These are phyloP conservation scores for Candida palmyrensis DNA, from an alignment of 805 yeast species.

Conservation along the genomic window DNA sequence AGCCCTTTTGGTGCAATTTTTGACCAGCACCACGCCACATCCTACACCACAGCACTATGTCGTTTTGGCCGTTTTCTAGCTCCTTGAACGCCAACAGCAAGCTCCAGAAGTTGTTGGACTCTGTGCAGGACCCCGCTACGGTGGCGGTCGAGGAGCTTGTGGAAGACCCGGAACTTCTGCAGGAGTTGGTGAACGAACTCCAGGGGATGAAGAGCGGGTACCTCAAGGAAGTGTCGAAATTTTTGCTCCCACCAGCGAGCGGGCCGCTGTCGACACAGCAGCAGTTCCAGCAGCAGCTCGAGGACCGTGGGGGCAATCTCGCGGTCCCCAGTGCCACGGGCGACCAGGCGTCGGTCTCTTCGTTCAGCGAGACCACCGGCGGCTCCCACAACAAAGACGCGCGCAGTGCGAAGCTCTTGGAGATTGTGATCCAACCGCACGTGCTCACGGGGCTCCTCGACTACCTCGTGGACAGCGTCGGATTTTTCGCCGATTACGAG, in stretches of 20 bases:
- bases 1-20: background rate
- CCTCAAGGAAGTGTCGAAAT: constrained; percentile 20
- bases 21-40: too few relatives aligned
- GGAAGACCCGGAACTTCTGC: constrained; percentile 28
- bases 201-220: constrained; percentile 31
- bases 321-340: constrained; percentile 9
- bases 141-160: constrained; percentile 30
- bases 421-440: constrained; percentile 74
- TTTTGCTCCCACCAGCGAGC: too few relatives aligned
- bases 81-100: constrained; percentile 30
- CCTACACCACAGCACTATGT: constrained; percentile 31
- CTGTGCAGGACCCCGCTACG: constrained; percentile 24
- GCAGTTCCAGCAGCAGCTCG: constrained; percentile 9
- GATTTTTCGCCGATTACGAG: constrained; percentile 36
- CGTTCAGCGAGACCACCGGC: constrained; percentile 22
- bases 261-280: constrained; percentile 24
- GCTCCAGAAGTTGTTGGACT: constrained; percentile 38
- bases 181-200: constrained; percentile 34
- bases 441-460: constrained; percentile 65
- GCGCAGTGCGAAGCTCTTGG: constrained; percentile 55
- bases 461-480: constrained; percentile 52
- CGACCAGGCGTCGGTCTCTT: constrained; percentile 32
- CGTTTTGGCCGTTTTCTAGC: constrained; percentile 43
- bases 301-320: background rate
- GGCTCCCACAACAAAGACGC: constrained; percentile 24